Evolutionary conservation across 1,284 basidiomycete species (phyloP).

Genomic region (Paramarasmius palmivorus): DNA sequence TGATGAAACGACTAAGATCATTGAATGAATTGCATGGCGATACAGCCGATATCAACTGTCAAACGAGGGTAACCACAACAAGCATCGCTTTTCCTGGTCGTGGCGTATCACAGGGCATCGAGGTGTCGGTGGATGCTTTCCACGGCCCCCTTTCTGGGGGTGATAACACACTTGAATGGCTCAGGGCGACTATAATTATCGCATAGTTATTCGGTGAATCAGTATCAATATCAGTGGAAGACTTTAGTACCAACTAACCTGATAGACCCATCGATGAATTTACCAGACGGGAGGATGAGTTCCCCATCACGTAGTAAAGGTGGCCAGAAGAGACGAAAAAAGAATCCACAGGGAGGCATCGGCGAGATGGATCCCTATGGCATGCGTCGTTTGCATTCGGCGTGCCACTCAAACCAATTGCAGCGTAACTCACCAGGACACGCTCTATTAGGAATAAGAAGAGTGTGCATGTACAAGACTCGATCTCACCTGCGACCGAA

Average conservation of each 20-base stretch:
- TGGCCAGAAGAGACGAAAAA: conserved; percentile 1
- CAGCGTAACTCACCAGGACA: background rate
- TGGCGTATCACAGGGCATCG: too few relatives aligned
- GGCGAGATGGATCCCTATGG: conserved; percentile 5
- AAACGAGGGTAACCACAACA: too few relatives aligned
- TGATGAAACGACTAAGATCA: too few relatives aligned
- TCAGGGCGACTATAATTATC: conserved; percentile 2
- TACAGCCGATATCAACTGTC: too few relatives aligned
- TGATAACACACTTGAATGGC: conserved; percentile 3
- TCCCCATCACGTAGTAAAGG: conserved; percentile 1
- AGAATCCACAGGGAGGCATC: conserved; percentile 8
- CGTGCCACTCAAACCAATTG: background rate
- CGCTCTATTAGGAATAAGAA: background rate
- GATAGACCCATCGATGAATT: conserved; percentile 6
- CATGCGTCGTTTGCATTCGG: too few relatives aligned
- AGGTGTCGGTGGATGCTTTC: background rate
- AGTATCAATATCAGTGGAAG: background rate
- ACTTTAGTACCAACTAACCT: background rate
- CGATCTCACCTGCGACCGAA: background rate
- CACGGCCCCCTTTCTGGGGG: background rate
- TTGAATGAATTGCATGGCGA: too few relatives aligned
- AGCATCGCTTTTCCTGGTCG: too few relatives aligned
- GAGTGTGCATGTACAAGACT: background rate
- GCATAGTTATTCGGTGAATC: background rate
- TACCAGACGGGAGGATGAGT: background rate